Evolutionary conservation across 306 rosid species (phyloP), one percentile per base, ranked within the genome.

Genomic region (Sophora flavescens): DNA sequence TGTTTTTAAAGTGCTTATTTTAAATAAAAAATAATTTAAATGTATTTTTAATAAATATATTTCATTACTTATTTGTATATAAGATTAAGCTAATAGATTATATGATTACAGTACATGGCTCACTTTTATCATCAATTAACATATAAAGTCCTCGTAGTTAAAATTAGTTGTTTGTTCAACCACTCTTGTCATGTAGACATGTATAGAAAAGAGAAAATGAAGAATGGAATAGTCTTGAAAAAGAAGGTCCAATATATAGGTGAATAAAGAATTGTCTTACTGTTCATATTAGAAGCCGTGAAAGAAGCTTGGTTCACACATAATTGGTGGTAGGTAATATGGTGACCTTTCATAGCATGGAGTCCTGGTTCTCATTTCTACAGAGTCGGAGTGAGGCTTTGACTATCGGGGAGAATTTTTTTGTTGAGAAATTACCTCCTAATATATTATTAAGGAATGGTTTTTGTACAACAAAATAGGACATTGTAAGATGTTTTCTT

Each of bases 281-380:
- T 53, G 42, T 63, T 75, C 72, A 82, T 17, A 66, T 22, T 59
- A 11, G 72, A 33, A 41, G 39, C 52, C 59, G 28, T 5, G 42
- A 26, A 76, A 53, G 18, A 72, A 39, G 44, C 47, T 36, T 77
- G 53, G 50, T 74, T 35, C 80, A 45, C 47, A 18, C 15, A 32
- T 13, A 12, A 44, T 8, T 2, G n/a, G 75, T 38, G 72, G 84
- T 70, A 16, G 87, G 84, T 80, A 70, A 66, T 18, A 17, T 12
- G 22, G 17, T 10, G 10, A 48, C 65, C 72, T 35, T 41, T 28
- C 41, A 6, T 8, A 6, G 60, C 22, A 1, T 42, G 17, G 63
- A 52, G 69, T 10, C 53, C 81, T 22, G 7, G 14, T 26, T 54
- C 3, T 13, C 17, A 12, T 35, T 52, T 38, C 51, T 4, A 14